Conservation (phyloP, 495 filamentous ascomycete genomes). For the Trichoderma parareesei region DNA sequence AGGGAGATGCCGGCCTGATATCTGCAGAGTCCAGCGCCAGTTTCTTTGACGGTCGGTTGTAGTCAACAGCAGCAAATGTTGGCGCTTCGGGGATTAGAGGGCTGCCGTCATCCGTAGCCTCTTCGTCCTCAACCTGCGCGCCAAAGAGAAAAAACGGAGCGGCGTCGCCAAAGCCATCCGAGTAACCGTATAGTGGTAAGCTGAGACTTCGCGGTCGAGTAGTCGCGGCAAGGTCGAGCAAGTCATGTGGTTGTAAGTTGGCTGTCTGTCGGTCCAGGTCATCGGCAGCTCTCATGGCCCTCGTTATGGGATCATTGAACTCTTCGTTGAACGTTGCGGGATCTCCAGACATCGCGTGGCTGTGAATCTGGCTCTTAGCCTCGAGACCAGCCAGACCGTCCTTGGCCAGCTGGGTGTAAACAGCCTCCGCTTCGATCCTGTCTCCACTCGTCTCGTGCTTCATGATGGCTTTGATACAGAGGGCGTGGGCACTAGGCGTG, state of each 20-base stretch:
- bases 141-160: slow-evolving; percentile 25
- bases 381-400: slow-evolving; percentile 32
- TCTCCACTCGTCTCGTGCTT: slow-evolving; percentile 34
- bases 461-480: slow-evolving; percentile 37
- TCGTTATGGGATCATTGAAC: slow-evolving; percentile 29
- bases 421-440: slow-evolving; percentile 30
- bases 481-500: slow-evolving; percentile 34
- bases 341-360: not conserved
- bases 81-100: not conserved
- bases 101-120: slow-evolving; percentile 1
- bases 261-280: slow-evolving; percentile 40
- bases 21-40: not conserved
- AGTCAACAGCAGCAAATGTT: slow-evolving; percentile 5
- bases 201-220: slow-evolving; percentile 29
- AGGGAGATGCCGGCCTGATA: slow-evolving; percentile 12
- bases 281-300: slow-evolving; percentile 43
- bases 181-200: slow-evolving; percentile 22
- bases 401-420: slow-evolving; percentile 36
- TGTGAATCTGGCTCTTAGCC: slow-evolving; percentile 11
- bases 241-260: slow-evolving; percentile 28
- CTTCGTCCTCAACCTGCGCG: slow-evolving; percentile 15
- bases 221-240: slow-evolving; percentile 28
- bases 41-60: not conserved
- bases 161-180: slow-evolving; percentile 21
- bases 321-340: not conserved